A percentile compares a stretch with the other conserved stretches of the same genome.
phyloP scores from a whole-genome alignment of 2,329 filamentous ascomycete genomes.

The Arthrobotrys pseudoclavata region DNA sequence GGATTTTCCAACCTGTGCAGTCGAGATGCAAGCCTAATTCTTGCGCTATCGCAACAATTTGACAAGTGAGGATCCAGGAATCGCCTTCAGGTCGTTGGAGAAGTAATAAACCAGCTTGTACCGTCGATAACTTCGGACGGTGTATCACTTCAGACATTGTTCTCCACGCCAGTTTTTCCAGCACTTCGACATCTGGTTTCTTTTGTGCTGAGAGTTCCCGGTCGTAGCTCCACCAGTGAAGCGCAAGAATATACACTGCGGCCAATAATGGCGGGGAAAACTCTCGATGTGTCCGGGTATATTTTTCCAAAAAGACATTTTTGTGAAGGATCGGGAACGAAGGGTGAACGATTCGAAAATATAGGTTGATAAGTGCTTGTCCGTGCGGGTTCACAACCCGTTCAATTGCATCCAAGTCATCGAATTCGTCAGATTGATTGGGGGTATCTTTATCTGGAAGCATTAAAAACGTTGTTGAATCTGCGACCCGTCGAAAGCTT shows the following conservation, averaged over 20 bases:
- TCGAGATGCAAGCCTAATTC: slow-evolving; percentile 91
- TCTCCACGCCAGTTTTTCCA: slow-evolving; percentile 80
- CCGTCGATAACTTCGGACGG: slow-evolving; percentile 82
- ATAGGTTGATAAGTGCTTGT: slow-evolving; percentile 81
- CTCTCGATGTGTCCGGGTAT: slow-evolving; percentile 72
- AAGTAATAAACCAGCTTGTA: slow-evolving; percentile 81
- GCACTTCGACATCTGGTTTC: slow-evolving; percentile 77
- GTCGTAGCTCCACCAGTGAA: slow-evolving; percentile 75
- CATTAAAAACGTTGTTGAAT: slow-evolving; percentile 83
- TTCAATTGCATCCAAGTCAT: slow-evolving; percentile 75
- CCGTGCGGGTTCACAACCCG: slow-evolving; percentile 81
- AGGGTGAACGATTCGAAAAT: slow-evolving; percentile 77
- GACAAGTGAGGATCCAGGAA: slow-evolving; percentile 86
- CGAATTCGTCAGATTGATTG: slow-evolving; percentile 77
- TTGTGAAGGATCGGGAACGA: slow-evolving; percentile 74
- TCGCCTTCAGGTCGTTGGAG: slow-evolving; percentile 82
- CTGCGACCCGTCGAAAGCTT: slow-evolving; percentile 80
- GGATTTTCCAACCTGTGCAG: slow-evolving; percentile 87
- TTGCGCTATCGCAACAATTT: slow-evolving; percentile 87
- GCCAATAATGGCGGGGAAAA: slow-evolving; percentile 74
- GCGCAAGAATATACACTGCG: slow-evolving; percentile 74
- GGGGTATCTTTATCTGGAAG: slow-evolving; percentile 80
- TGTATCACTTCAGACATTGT: slow-evolving; percentile 83
- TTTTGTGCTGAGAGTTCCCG: slow-evolving; percentile 69
- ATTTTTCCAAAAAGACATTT: slow-evolving; percentile 74